phyloP scores from a whole-genome alignment of 2,329 filamentous ascomycete species.

The Fusarium tjaetaba region DNA sequence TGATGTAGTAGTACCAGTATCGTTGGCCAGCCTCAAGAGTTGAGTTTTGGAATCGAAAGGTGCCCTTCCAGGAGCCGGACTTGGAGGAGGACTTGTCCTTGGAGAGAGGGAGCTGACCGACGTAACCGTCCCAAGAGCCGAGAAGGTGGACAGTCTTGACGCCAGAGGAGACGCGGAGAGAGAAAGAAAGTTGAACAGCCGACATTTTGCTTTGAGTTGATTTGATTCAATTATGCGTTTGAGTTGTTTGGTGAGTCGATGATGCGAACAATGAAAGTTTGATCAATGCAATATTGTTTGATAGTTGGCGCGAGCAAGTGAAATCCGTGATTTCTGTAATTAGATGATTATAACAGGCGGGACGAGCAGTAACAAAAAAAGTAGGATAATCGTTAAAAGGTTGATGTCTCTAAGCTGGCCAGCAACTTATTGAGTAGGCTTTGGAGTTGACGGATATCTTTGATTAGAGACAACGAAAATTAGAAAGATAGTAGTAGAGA shows the following conservation, averaged over 20 bases:
- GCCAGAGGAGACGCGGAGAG: constrained; percentile 92
- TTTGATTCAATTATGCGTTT: constrained; percentile 36
- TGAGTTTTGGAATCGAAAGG: constrained; percentile 91
- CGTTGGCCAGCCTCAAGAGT: constrained; percentile 88
- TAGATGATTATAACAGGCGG: constrained; percentile 50
- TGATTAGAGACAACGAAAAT: constrained; percentile 47
- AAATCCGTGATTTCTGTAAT: constrained; percentile 63
- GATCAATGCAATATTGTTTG: constrained; percentile 37
- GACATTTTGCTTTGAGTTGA: constrained; percentile 77
- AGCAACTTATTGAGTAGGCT: constrained; percentile 48
- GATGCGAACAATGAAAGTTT: constrained; percentile 26
- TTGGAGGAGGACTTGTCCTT: constrained; percentile 86
- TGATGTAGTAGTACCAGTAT: constrained; percentile 99
- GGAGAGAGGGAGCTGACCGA: constrained; percentile 91
- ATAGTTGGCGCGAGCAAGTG: constrained; percentile 61
- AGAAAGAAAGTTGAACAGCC: constrained; percentile 92
- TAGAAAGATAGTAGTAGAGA: constrained; percentile 58
- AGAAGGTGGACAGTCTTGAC: constrained; percentile 98
- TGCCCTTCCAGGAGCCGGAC: constrained; percentile 92
- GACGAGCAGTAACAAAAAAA: not conserved
- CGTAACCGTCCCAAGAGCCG: constrained; percentile 98
- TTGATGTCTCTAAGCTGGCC: constrained; percentile 53
- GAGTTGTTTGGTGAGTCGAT: constrained; percentile 47
- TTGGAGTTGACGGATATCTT: constrained; percentile 29
- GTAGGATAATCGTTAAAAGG: constrained; percentile 30